Base-by-base conservation (phyloP, 176 grass and related monocot genomes). In the Juncus effusus region DNA sequence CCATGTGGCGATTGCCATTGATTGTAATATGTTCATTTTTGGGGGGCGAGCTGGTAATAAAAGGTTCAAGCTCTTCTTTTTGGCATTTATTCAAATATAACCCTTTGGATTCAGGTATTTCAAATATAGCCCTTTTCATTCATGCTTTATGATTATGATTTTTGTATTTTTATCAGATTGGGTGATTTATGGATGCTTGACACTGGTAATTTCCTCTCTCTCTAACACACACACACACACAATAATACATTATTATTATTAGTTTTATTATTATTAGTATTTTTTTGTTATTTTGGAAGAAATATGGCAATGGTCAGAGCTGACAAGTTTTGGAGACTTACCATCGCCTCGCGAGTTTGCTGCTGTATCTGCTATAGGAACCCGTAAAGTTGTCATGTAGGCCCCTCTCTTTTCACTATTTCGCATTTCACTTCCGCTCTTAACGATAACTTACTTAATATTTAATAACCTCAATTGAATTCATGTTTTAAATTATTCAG, bases 121-220 rank as follows among this genome's bases (percentile, higher is more conserved):
- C 12, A 12, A 36, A 35, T 14, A 6, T 47, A 14, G 5, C 36
- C 7, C 15, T 42, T 71, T 62, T 54, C 55, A 65, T 38, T 36
- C 44, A 12, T 11, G 56, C 11, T 36, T 65, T 73, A 16, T 80
- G 64, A 65, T 55, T 42, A 3, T 56, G 13, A 39, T 9, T 47
- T 51, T 49, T 58, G 15, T 78, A 36, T 76, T 53, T 57, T 66
- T 62, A 0, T 40, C 42, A 97, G 93, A 60, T 78, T 97, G 77
- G 88, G 93, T 42, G 93, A 97, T 42, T 97, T 97, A 49, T 97
- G 93, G 93, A 97, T 97, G 93, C 85, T 97, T 13, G 93, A 97
- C 78, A 97, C 88, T 0, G 85, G 85, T 97, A 73, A 65, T 4
- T 16, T 7, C 64, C 39, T 85, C 9, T 16, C 10, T 55, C 2